A percentile compares a stretch with the other conserved stretches of the same genome.
Evolutionary conservation across 73 alveolate species (phyloP).

Genomic region (Paramecium tetraurelia): DNA sequence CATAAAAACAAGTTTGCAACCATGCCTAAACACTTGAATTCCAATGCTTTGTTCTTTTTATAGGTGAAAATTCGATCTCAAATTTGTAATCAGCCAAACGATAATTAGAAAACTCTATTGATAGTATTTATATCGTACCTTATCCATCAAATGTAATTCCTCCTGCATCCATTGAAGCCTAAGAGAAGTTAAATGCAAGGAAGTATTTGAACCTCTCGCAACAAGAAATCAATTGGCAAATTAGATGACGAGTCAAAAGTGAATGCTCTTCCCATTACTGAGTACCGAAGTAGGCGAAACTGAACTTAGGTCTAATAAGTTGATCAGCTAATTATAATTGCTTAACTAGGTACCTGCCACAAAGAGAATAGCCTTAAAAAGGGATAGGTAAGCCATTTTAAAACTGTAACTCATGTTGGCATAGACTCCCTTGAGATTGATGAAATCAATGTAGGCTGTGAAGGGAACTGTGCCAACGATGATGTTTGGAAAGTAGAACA

Average conservation of each 20-base stretch:
- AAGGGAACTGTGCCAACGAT: conserved; percentile 10
- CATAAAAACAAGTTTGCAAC: conserved; percentile 56
- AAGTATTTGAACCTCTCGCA: conserved; percentile 44
- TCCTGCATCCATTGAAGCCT: conserved; percentile 50
- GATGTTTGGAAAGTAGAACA: conserved; percentile 15
- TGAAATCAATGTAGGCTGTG: neutral
- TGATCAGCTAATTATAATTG: neutral
- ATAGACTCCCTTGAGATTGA: neutral
- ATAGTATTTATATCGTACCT: neutral
- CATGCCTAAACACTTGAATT: conserved; percentile 54
- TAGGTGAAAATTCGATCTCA: conserved; percentile 36
- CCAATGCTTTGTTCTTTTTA: conserved; percentile 49
- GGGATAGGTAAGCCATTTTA: neutral
- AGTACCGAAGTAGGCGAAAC: neutral
- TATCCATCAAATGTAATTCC: conserved; percentile 41
- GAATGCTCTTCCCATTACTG: neutral
- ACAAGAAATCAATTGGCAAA: neutral
- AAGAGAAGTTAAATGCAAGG: conserved; percentile 48
- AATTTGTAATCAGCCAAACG: neutral
- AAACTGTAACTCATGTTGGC: neutral
- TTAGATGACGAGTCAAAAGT: neutral
- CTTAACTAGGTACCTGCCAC: neutral
- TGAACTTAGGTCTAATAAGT: neutral
- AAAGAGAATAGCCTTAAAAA: neutral
- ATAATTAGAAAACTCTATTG: neutral